phyloP scores from a whole-genome alignment of 1,284 basidiomycete genomes.

The Bondarzewia mesenterica region DNA sequence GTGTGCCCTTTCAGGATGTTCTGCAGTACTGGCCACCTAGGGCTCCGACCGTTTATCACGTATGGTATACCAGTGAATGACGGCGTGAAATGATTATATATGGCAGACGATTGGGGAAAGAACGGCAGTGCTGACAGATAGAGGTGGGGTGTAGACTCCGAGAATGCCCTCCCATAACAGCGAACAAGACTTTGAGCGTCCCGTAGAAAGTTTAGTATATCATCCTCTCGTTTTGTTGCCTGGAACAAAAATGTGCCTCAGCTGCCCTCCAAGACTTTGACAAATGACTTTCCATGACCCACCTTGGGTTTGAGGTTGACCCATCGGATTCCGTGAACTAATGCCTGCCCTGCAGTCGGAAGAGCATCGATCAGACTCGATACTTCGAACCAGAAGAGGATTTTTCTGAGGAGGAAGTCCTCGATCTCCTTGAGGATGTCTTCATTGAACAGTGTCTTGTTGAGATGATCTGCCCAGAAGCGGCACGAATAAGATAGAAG shows the following conservation, averaged over 20 bases:
- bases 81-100: constrained; percentile 7
- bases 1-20: neutral
- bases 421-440: constrained; percentile 8
- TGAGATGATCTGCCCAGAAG: constrained; percentile 26
- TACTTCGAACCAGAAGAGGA: constrained; percentile 30
- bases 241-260: neutral
- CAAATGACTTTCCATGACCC: neutral
- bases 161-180: constrained; percentile 20
- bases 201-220: neutral
- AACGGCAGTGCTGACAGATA: constrained; percentile 31
- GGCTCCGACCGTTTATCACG: neutral
- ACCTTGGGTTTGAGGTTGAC: constrained; percentile 8
- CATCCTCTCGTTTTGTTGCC: neutral
- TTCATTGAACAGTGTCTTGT: constrained; percentile 4
- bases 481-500: constrained; percentile 14
- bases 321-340: no score
- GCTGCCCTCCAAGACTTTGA: neutral
- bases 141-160: constrained; percentile 28
- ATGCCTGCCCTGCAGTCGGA: neutral
- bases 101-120: constrained; percentile 15
- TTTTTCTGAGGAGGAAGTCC: constrained; percentile 17
- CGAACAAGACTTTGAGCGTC: neutral
- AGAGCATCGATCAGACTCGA: constrained; percentile 21
- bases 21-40: neutral
- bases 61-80: neutral